Base-by-base conservation (phyloP, 2,329 filamentous ascomycete genomes). In the Byssothecium circinans region DNA sequence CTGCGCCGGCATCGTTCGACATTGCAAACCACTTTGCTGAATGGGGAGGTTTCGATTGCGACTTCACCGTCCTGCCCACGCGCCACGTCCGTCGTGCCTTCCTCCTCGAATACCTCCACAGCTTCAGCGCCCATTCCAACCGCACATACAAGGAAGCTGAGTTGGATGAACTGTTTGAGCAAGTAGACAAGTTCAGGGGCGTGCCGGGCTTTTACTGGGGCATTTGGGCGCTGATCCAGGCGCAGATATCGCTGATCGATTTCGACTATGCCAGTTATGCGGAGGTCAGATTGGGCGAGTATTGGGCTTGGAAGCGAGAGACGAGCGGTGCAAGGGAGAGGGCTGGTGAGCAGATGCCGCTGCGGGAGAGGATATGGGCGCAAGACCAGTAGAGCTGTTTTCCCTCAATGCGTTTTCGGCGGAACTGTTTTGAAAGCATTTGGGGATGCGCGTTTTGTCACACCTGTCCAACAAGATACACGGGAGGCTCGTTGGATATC, bases 21-120 rank as follows among this genome's bases (percentile, higher is more conserved):
- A 85, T 99, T 60, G 87, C 92, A 41, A 99, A 99, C 75, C 94
- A 99, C 77, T 96, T 99, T 68, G 91, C 94, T 39, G 94, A 99
- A 75, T 99, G 94, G 92, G 91, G 87, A 50, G 94, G 94, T 47
- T 96, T 96, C 65, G 90, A 95, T 62, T 99, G 94, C 77, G 91
- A 97, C 72, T 91, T 88, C 75, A 83, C 75, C 62, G 86, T 87
- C 58, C 80, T 97, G 47, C 94, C 94, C 4, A 94, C 89, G 1
- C 81, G 81, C 53, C 77, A 84, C 17, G 84, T 92, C 61, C 86
- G 94, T 22, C 81, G 83, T 36, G 83, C 86, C 45, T 99, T 99
- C 72, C 81, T 97, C 50, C 77, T 80, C 54, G 87, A 92, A 66
- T 99, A 99, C 67, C 81, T 96, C 22, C 78, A 78, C 51, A 83